These are phyloP conservation scores for Trichophyton benhamiae DNA, from an alignment of 2,329 filamentous ascomycete genomes.

Conservation along the genomic window DNA sequence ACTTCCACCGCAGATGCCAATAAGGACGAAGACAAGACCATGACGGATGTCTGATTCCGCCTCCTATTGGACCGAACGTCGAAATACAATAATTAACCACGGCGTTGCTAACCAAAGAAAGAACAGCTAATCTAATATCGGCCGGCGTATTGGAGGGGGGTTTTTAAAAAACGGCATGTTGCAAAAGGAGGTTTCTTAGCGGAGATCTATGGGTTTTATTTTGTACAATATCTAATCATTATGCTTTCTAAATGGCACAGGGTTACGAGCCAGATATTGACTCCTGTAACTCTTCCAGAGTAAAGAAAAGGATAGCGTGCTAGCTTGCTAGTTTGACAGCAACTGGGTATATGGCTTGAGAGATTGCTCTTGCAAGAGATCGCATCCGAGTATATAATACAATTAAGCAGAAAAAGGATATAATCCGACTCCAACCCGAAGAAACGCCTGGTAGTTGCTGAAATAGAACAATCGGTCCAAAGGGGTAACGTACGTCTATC, in stretches of 20 bases:
- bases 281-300: slow-evolving; percentile 7
- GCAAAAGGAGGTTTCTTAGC: slow-evolving; percentile 4
- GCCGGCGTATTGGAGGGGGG: neutral
- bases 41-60: slow-evolving; percentile 29
- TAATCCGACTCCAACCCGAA: neutral
- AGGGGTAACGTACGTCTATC: neutral
- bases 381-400: slow-evolving; percentile 13
- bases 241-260: slow-evolving; percentile 2
- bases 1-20: slow-evolving; percentile 27
- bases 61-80: neutral
- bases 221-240: slow-evolving; percentile 11
- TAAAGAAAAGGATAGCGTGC: slow-evolving; percentile 1
- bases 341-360: neutral
- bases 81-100: neutral
- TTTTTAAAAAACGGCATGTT: neutral
- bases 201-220: slow-evolving; percentile 12
- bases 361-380: neutral
- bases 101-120: neutral
- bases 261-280: slow-evolving; percentile 1
- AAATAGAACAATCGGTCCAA: slow-evolving; percentile 5
- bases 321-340: neutral
- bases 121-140: neutral
- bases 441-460: slow-evolving; percentile 1
- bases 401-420: slow-evolving; percentile 9
- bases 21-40: slow-evolving; percentile 30